phyloP scores from a whole-genome alignment of 2,329 filamentous ascomycete species.

The Eutypa lata region DNA sequence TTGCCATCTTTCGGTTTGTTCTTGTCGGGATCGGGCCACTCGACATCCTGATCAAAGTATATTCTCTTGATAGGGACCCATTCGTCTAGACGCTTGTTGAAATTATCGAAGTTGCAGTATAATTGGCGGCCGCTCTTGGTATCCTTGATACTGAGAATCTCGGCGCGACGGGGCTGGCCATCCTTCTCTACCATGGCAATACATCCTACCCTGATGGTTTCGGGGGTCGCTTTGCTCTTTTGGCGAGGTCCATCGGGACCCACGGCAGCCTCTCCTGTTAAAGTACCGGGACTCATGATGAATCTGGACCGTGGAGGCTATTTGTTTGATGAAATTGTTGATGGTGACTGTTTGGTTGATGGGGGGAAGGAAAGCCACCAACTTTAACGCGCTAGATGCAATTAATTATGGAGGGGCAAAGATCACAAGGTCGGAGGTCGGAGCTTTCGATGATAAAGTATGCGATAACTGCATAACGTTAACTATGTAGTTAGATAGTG shows the following conservation, averaged over 20 bases:
- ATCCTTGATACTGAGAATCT: conserved; percentile 92
- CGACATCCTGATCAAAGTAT: conserved; percentile 84
- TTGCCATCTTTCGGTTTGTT: conserved; percentile 72
- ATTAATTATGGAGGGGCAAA: neutral
- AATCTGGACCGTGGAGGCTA: conserved; percentile 22
- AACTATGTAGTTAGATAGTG: neutral
- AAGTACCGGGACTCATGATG: conserved; percentile 53
- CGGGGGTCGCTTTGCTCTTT: conserved; percentile 79
- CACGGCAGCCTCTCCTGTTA: conserved; percentile 50
- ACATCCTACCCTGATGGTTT: conserved; percentile 66
- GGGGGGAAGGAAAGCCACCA: neutral
- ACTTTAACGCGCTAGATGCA: neutral
- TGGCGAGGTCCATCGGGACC: conserved; percentile 58
- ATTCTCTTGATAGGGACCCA: conserved; percentile 84
- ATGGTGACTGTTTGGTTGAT: conserved; percentile 5
- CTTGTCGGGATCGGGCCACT: conserved; percentile 93
- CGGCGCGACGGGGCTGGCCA: conserved; percentile 83
- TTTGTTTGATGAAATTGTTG: conserved; percentile 32
- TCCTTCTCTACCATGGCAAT: conserved; percentile 66
- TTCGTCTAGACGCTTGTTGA: conserved; percentile 84
- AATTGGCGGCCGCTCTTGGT: conserved; percentile 85
- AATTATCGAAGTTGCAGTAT: conserved; percentile 97
- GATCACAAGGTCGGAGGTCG: neutral
- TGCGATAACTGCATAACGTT: neutral
- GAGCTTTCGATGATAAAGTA: neutral